A percentile compares a stretch with the other conserved stretches of the same genome.
These are phyloP conservation scores for Cryphonectria nitschkei DNA, from an alignment of 2,329 filamentous ascomycete genomes.

Conservation along the genomic window DNA sequence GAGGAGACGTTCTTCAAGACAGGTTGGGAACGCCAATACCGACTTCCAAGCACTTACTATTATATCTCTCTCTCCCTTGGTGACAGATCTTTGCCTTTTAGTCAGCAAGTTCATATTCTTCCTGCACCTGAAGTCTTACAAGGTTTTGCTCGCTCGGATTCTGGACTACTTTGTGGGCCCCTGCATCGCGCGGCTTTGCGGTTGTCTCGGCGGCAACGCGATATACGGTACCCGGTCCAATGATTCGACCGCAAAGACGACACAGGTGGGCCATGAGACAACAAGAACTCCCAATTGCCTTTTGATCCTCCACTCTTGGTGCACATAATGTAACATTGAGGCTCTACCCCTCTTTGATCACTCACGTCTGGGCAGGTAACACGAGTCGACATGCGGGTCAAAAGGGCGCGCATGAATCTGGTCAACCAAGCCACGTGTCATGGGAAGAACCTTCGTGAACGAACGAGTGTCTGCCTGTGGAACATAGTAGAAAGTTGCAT, in stretches of 20 bases:
- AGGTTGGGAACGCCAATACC: background rate
- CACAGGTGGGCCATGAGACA: conserved; percentile 15
- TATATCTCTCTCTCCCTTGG: background rate
- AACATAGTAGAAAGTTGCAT: background rate
- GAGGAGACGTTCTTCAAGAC: background rate
- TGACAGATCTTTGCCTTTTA: background rate
- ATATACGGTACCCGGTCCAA: conserved; percentile 4
- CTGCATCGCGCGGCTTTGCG: background rate
- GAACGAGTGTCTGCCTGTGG: background rate
- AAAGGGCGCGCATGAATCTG: background rate
- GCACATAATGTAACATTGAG: background rate
- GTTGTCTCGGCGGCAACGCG: background rate
- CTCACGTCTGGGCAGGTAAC: background rate
- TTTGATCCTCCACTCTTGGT: background rate
- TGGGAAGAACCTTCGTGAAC: background rate
- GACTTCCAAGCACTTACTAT: background rate
- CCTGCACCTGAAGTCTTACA: background rate
- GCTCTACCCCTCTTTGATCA: no score
- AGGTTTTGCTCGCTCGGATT: background rate
- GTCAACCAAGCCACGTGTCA: background rate
- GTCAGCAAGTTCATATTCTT: background rate
- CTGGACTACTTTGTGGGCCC: background rate
- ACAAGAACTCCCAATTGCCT: no score
- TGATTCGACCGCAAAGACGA: background rate
- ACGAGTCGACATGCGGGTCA: background rate